A percentile compares a stretch with the other conserved stretches of the same genome.
phyloP scores from a whole-genome alignment of 768 basidiomycete species.

The Xerocomus spinulosus region DNA sequence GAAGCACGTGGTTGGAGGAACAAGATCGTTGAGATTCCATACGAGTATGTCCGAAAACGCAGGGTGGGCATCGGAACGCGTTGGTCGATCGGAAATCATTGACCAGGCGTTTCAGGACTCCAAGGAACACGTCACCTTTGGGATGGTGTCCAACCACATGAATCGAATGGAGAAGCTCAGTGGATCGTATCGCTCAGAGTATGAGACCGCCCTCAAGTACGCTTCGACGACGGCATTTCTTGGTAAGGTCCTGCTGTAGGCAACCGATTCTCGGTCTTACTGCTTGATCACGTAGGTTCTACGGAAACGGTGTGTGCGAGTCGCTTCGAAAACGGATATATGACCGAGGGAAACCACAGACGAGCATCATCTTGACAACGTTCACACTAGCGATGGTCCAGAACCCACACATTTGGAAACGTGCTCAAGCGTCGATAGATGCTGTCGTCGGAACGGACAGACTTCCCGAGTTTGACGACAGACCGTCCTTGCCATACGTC shows the following conservation, averaged over 20 bases:
- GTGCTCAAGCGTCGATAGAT: constrained; percentile 11
- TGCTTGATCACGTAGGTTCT: background rate
- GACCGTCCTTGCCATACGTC: constrained; percentile 5
- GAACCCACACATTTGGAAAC: constrained; percentile 12
- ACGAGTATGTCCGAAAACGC: background rate
- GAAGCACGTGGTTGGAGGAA: background rate
- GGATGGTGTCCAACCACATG: too few species aligned
- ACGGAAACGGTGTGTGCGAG: background rate
- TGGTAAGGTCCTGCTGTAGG: background rate
- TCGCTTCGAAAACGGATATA: background rate
- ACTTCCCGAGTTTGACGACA: background rate
- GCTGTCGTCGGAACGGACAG: constrained; percentile 3
- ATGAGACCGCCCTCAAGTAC: too few species aligned
- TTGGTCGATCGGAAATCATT: too few species aligned
- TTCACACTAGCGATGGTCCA: constrained; percentile 11
- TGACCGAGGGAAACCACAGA: background rate
- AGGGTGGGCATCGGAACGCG: too few species aligned
- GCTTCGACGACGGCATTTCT: background rate
- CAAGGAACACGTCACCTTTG: too few species aligned
- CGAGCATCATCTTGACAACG: background rate
- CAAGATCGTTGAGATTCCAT: background rate
- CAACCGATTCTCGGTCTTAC: too few species aligned
- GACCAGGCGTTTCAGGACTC: too few species aligned
- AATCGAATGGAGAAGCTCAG: too few species aligned
- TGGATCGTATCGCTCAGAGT: background rate